Percentiles rank a stretch among this genome's conserved stretches.
Evolutionary conservation across 768 basidiomycete species (phyloP).

Genomic region (Psilocybe cyanescens): DNA sequence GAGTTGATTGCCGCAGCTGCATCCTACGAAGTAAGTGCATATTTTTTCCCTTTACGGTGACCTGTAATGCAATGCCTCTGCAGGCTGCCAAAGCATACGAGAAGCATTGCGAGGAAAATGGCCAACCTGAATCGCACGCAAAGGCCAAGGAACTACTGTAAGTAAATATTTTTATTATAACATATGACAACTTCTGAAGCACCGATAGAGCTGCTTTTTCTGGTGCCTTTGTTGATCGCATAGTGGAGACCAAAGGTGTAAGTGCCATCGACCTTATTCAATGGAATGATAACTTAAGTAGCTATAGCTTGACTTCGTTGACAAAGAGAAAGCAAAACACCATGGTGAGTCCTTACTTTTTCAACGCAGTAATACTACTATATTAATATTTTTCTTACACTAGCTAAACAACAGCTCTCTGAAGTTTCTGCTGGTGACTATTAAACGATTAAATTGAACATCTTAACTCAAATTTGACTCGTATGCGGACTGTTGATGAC

Average conservation of each 20-base stretch:
- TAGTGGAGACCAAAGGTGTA: slow-evolving; percentile 60
- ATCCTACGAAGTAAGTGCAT: slow-evolving; percentile 53
- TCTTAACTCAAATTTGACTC: neutral
- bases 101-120: slow-evolving; percentile 51
- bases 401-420: slow-evolving; percentile 10
- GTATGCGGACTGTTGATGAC: neutral
- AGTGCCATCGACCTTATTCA: neutral
- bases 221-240: slow-evolving; percentile 54
- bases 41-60: neutral
- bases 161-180: neutral
- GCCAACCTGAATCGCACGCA: slow-evolving; percentile 51
- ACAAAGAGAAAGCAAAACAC: slow-evolving; percentile 29
- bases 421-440: slow-evolving; percentile 3
- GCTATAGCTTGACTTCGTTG: slow-evolving; percentile 30
- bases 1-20: slow-evolving; percentile 72
- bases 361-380: neutral
- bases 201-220: slow-evolving; percentile 48
- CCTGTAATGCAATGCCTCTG: neutral
- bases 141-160: slow-evolving; percentile 62
- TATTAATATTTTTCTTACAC: neutral
- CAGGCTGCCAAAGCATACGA: slow-evolving; percentile 70
- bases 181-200: neutral
- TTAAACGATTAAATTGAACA: neutral
- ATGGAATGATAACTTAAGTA: neutral
- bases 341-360: slow-evolving; percentile 24